Base-by-base conservation (phyloP, 257 asterid species). In the Anisodus acutangulus region DNA sequence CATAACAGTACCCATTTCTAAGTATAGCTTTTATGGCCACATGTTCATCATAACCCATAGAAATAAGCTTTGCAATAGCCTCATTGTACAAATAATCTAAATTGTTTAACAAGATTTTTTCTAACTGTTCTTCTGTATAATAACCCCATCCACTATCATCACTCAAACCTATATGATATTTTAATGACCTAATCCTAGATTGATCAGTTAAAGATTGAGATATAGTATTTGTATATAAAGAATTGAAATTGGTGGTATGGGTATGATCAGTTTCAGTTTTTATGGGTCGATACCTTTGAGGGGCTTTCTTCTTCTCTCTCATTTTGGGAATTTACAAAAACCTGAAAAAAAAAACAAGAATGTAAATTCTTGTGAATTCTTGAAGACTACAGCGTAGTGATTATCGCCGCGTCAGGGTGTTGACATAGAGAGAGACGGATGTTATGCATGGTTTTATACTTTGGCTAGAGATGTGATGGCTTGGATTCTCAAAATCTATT, bases 1-100 rank as follows among this genome's bases (percentile, higher is more conserved):
- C 98, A 87, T 93, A 93, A 81, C 93, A 94, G 81, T 91, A 91
- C 59, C 97, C 98, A 84, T 93, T 93, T 80, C 91, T 90, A 85
- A 95, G 85, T 64, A 94, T 87, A 11, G 97, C 98, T 84, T 90
- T 94, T 83, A 91, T 72, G 8, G 93, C 97, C 81, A 88, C 93
- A 19, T 94, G 95, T 82, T 94, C 94, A 37, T 88, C 93, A 83
- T 94, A 93, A 6, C 98, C 98, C 90, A 93, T 83, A 0, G 87
- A 87, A 64, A 91, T 85, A 11, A 95, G 94, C 88, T 91, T 93
- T 0, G 85, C 79, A 19, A 92, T 84, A 2, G 94, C 97, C 89
- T 92, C 93, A 78, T 88, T 93, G 64, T 92, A 93, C 86, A 94
- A 82, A 79, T 79, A 88, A 86, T 93, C 94, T 86, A 95, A 84